Evolutionary conservation across 148 eudicot genomes (phyloP).

Genomic region (Camellia japonica): DNA sequence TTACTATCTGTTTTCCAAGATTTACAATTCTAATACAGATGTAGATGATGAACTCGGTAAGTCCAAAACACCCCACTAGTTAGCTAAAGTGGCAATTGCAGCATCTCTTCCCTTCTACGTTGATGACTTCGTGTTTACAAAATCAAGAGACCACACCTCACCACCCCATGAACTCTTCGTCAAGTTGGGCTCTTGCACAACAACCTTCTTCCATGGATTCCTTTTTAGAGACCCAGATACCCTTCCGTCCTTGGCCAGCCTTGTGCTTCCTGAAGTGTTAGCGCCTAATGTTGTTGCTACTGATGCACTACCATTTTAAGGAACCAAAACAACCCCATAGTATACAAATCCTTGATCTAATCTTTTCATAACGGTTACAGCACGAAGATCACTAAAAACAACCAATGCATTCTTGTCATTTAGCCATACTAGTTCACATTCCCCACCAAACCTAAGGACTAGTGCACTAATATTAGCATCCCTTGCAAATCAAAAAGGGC

Average conservation of each 20-base stretch:
- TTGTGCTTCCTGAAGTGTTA: slow-evolving; percentile 50
- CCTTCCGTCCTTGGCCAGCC: slow-evolving; percentile 21
- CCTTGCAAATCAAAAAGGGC: slow-evolving; percentile 76
- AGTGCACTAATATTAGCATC: slow-evolving; percentile 90
- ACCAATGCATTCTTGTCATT: slow-evolving; percentile 94
- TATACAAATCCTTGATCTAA: slow-evolving; percentile 83
- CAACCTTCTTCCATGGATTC: slow-evolving; percentile 75
- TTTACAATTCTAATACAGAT: slow-evolving; percentile 21
- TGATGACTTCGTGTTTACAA: slow-evolving; percentile 27
- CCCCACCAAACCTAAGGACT: slow-evolving; percentile 93
- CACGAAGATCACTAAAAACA: slow-evolving; percentile 85
- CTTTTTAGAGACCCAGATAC: slow-evolving; percentile 31
- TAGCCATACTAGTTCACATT: slow-evolving; percentile 95
- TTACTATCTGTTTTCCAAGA: slow-evolving; percentile 23
- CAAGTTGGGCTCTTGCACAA: slow-evolving; percentile 51
- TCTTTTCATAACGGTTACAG: slow-evolving; percentile 98
- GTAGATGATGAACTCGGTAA: slow-evolving; percentile 32
- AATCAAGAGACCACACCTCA: slow-evolving; percentile 48
- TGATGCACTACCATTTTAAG: slow-evolving; percentile 36
- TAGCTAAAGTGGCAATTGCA: slow-evolving; percentile 45
- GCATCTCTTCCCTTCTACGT: slow-evolving; percentile 42
- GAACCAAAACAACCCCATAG: slow-evolving; percentile 64
- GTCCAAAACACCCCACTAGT: slow-evolving; percentile 75
- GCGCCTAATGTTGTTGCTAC: slow-evolving; percentile 28
- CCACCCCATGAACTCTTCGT: slow-evolving; percentile 67